Evolutionary conservation across 1,139 yeast genomes (phyloP).

Genomic region (Nakaseomyces sp.): DNA sequence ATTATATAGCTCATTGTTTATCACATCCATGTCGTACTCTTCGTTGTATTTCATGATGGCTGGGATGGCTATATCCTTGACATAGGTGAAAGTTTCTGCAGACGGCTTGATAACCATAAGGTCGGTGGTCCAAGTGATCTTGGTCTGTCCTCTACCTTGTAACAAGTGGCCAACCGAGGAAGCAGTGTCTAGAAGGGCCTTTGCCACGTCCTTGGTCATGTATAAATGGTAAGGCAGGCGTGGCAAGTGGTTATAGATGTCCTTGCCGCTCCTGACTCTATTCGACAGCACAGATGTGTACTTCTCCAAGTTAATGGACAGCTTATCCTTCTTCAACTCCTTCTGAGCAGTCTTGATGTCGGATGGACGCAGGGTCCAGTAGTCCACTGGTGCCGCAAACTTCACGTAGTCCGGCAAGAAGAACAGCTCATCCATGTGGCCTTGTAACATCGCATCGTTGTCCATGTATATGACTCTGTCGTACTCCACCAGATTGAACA

Average conservation of each 20-base stretch:
- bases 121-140: conserved; percentile 25
- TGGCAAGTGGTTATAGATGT: conserved; percentile 30
- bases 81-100: conserved; percentile 15
- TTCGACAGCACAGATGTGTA: conserved; percentile 16
- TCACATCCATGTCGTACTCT: conserved; percentile 28
- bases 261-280: conserved; percentile 20
- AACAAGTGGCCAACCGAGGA: conserved; percentile 21
- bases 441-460: conserved; percentile 33
- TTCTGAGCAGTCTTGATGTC: conserved; percentile 19
- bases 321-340: conserved; percentile 19
- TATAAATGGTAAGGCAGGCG: conserved; percentile 24
- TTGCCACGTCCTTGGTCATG: conserved; percentile 22
- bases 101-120: conserved; percentile 31
- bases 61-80: conserved; percentile 19
- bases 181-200: conserved; percentile 23
- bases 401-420: conserved; percentile 34
- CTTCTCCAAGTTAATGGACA: conserved; percentile 19
- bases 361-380: conserved; percentile 23
- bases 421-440: conserved; percentile 40
- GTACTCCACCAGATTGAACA: conserved; percentile 43
- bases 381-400: conserved; percentile 30
- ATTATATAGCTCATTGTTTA: conserved; percentile 27
- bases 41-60: conserved; percentile 14
- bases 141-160: conserved; percentile 17
- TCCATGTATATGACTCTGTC: conserved; percentile 40